These are phyloP conservation scores for Colletotrichum coccodes DNA, from an alignment of 2,329 filamentous ascomycete genomes.

Conservation along the genomic window DNA sequence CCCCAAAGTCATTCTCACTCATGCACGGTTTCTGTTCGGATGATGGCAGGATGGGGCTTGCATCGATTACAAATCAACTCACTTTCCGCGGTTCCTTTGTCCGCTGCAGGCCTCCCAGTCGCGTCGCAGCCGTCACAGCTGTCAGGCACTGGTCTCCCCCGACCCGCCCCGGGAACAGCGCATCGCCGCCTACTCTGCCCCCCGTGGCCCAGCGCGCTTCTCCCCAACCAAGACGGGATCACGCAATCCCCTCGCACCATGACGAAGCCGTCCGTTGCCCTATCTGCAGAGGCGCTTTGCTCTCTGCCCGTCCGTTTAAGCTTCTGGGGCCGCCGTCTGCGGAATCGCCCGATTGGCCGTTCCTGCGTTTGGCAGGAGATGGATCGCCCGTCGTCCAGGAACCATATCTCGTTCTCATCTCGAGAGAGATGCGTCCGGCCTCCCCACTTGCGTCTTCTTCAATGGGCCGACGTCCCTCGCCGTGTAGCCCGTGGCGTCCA, in stretches of 20 bases:
- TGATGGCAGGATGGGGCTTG: no score
- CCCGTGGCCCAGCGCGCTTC: not conserved
- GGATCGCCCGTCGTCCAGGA: not conserved
- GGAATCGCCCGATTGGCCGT: conserved; percentile 18
- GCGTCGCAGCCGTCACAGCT: no score
- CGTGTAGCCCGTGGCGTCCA: not conserved
- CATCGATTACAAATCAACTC: not conserved
- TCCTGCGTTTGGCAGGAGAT: not conserved
- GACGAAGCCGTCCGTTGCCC: not conserved
- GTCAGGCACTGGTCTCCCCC: not conserved
- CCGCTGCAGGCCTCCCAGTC: not conserved
- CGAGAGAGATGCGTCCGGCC: not conserved
- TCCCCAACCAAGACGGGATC: not conserved
- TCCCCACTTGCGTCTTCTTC: not conserved
- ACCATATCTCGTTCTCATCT: not conserved
- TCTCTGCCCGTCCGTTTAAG: conserved; percentile 11
- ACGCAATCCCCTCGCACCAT: conserved; percentile 2
- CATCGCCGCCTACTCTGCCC: no score
- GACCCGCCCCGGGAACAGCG: no score
- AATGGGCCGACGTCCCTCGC: not conserved
- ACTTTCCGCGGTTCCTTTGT: not conserved
- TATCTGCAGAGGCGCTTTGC: not conserved
- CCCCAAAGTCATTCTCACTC: no score
- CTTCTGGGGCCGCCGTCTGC: conserved; percentile 2
- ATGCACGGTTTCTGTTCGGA: no score